Conservation (phyloP, 768 basidiomycete species). For the Naganishia vaughanmartiniae region DNA sequence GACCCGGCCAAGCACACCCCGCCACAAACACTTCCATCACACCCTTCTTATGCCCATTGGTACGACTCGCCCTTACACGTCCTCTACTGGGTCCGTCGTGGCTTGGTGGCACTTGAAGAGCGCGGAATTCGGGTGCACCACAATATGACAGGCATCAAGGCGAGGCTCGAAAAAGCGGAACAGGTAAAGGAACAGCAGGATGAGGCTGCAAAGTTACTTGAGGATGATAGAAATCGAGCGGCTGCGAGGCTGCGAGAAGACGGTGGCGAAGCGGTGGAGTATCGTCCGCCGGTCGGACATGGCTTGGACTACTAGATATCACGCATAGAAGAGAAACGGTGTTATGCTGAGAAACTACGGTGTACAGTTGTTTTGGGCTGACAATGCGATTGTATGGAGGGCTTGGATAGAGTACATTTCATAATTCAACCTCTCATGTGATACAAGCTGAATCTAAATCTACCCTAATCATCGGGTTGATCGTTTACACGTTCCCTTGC, state of each 20-base stretch:
- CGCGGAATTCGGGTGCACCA: slow-evolving; percentile 2
- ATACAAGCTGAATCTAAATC: background rate
- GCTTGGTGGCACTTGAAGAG: slow-evolving; percentile 29
- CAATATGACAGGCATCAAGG: background rate
- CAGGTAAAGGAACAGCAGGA: background rate
- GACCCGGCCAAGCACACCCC: background rate
- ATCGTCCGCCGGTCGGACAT: too few relatives aligned
- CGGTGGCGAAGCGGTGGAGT: background rate
- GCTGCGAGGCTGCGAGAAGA: background rate
- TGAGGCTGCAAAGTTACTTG: background rate
- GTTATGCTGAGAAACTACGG: background rate
- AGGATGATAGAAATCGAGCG: background rate
- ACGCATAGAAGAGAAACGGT: background rate
- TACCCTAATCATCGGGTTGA: background rate
- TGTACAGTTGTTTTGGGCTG: background rate
- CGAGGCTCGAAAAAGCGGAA: slow-evolving; percentile 2
- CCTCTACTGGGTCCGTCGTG: slow-evolving; percentile 32
- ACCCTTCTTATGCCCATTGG: slow-evolving; percentile 29
- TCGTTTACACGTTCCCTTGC: background rate
- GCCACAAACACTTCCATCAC: slow-evolving; percentile 18
- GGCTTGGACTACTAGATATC: too few relatives aligned
- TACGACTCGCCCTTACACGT: slow-evolving; percentile 29
- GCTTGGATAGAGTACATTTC: background rate
- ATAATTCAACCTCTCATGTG: background rate
- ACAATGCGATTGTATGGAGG: background rate